A percentile compares a stretch with the other conserved stretches of the same genome.
Conservation (phyloP, 192 early-diverging fungal genomes). For the Coemansia pectinata region DNA sequence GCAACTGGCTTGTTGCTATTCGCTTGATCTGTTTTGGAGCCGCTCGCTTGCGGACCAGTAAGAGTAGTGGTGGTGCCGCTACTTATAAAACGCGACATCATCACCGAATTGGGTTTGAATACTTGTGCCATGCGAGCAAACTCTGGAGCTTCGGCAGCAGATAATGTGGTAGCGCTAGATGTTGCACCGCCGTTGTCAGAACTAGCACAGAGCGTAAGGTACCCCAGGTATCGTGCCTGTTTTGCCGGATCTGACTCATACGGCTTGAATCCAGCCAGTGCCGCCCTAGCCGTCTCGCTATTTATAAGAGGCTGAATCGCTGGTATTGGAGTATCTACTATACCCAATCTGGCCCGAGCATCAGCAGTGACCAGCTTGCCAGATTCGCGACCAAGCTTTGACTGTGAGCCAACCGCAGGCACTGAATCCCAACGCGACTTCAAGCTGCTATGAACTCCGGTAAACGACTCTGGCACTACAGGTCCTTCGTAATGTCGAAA, state of each 20-base stretch:
- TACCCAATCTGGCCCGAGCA: conserved; percentile 9
- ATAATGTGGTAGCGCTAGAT: background rate
- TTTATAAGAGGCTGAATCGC: background rate
- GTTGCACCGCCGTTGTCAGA: background rate
- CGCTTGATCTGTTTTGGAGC: background rate
- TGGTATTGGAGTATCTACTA: conserved; percentile 9
- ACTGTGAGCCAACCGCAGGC: conserved; percentile 13
- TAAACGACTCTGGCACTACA: conserved; percentile 18
- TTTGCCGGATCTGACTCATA: conserved; percentile 5
- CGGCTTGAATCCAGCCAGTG: conserved; percentile 16
- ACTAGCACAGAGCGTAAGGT: background rate
- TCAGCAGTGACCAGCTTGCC: conserved; percentile 8
- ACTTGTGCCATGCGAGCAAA: conserved; percentile 16
- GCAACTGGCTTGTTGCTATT: background rate
- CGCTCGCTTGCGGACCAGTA: background rate
- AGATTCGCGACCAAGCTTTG: background rate
- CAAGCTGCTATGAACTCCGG: background rate
- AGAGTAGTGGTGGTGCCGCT: background rate
- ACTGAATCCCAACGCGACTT: conserved; percentile 26
- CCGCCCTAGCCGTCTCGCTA: background rate
- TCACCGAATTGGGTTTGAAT: conserved; percentile 1
- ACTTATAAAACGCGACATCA: conserved; percentile 27
- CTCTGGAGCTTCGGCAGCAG: background rate
- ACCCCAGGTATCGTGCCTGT: conserved; percentile 6
- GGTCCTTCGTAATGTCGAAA: conserved; percentile 5